Evolutionary conservation across 2,329 filamentous ascomycete species (phyloP), one percentile per base, ranked within the genome.

Genomic region (Macrophomina phaseolina): DNA sequence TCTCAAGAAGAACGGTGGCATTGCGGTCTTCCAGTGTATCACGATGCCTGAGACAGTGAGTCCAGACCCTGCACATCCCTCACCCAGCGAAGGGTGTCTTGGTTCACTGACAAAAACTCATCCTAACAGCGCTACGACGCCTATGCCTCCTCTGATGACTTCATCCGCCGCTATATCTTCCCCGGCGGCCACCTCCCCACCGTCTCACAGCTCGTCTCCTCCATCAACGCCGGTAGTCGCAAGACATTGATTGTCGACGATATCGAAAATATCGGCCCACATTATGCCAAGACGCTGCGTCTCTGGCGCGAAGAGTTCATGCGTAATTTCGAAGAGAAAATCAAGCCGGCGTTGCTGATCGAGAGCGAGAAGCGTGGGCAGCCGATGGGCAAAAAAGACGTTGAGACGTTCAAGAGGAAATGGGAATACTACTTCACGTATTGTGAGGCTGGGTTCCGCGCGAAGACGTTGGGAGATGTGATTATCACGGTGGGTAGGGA

Each of bases 391-490:
- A 83, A 89, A 64, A 84, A 84, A 48, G 89, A 88, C 42, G 82
- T 91, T 0, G 86, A 90, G 49, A 83, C 91, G 1, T 93, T 92
- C 73, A 84, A 84, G 73, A 83, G 86, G 69, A 92, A 91, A 75
- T 93, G 90, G 90, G 85, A 91, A 81, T 93, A 92, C 73, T 93
- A 92, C 75, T 93, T 92, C 77, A 83, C 86, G 28, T 92, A 92
- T 74, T 92, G 89, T 69, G 90, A 92, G 75, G 90, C 89, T 46
- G 90, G 90, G 0, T 92, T 93, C 72, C 80, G 85, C 67, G 90
- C 87, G 5, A 91, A 91, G 78, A 91, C 89, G 2, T 76, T 93
- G 23, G 90, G 90, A 2, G 90, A 92, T 77, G 88, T 88, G 1
- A 91, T 92, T 60, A 87, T 93, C 69, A 91, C 89, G 0, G 87